Conservation (phyloP, 352 stramenopile species). For the Aphanomyces stellatus region DNA sequence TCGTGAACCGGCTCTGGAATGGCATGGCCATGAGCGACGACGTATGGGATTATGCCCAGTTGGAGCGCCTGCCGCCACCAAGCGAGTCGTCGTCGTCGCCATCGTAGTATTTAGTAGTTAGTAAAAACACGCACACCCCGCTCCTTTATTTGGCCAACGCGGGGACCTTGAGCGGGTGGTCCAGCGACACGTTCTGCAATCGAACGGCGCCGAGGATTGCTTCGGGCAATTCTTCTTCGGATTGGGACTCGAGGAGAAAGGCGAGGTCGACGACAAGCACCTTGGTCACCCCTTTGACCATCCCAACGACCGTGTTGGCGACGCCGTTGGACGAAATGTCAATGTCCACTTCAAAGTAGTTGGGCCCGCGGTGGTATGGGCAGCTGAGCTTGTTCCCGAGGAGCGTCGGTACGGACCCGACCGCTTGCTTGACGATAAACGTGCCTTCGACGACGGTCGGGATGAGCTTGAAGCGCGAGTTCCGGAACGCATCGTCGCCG, state of each 20-base stretch:
- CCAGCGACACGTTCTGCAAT: slow-evolving; percentile 74
- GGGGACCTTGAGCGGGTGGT: slow-evolving; percentile 57
- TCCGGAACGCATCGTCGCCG: slow-evolving; percentile 35
- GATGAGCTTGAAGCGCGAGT: slow-evolving; percentile 85
- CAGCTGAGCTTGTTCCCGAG: slow-evolving; percentile 82
- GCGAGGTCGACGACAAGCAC: slow-evolving; percentile 85
- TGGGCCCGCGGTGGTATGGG: slow-evolving; percentile 61
- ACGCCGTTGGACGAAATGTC: slow-evolving; percentile 72
- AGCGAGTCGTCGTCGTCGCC: neutral
- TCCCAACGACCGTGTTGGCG: slow-evolving; percentile 67
- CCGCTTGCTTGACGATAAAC: slow-evolving; percentile 71
- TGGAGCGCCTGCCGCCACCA: slow-evolving; percentile 20
- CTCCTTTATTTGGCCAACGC: slow-evolving; percentile 11
- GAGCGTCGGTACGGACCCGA: slow-evolving; percentile 74
- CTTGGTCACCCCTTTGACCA: slow-evolving; percentile 85
- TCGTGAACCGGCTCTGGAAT: slow-evolving; percentile 80
- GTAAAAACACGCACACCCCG: neutral
- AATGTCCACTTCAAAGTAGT: slow-evolving; percentile 85
- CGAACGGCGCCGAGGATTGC: slow-evolving; percentile 70
- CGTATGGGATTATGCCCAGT: slow-evolving; percentile 77
- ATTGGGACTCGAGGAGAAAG: slow-evolving; percentile 79
- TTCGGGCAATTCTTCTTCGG: slow-evolving; percentile 81
- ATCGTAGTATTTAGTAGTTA: neutral
- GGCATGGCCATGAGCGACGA: slow-evolving; percentile 57
- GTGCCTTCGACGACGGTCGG: slow-evolving; percentile 72